Evolutionary conservation across 2,329 filamentous ascomycete genomes (phyloP).

Genomic region (Apiospora saccharicola): DNA sequence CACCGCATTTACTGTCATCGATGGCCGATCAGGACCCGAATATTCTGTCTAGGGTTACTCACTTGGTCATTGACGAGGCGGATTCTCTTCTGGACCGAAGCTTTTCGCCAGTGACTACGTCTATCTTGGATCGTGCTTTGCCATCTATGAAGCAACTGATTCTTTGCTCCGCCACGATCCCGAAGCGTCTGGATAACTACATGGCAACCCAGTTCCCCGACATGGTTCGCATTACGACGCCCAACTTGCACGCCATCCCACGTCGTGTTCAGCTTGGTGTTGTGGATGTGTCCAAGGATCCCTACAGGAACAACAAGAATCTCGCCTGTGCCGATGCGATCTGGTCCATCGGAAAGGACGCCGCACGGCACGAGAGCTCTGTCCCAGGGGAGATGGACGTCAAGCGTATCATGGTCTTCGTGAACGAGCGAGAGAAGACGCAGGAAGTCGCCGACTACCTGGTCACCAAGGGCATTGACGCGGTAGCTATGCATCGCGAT

Average conservation of each 20-base stretch:
- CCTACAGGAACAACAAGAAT: slow-evolving; percentile 90
- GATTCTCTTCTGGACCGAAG: slow-evolving; percentile 95
- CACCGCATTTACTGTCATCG: slow-evolving; percentile 86
- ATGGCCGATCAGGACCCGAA: slow-evolving; percentile 92
- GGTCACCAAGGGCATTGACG: slow-evolving; percentile 84
- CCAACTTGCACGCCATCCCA: slow-evolving; percentile 95
- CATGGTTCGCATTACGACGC: slow-evolving; percentile 87
- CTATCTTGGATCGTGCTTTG: slow-evolving; percentile 80
- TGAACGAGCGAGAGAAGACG: slow-evolving; percentile 93
- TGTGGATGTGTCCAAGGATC: slow-evolving; percentile 89
- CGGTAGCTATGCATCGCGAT: slow-evolving; percentile 84
- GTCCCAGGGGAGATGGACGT: slow-evolving; percentile 67
- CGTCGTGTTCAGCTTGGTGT: slow-evolving; percentile 93
- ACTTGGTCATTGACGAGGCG: slow-evolving; percentile 92
- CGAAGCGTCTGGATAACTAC: slow-evolving; percentile 84
- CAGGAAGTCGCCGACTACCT: slow-evolving; percentile 83
- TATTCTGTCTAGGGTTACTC: slow-evolving; percentile 87
- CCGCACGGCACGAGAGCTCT: slow-evolving; percentile 63
- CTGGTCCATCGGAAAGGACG: slow-evolving; percentile 88
- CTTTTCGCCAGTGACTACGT: slow-evolving; percentile 83
- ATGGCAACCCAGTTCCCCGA: slow-evolving; percentile 83
- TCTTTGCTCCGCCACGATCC: slow-evolving; percentile 96
- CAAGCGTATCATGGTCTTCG: slow-evolving; percentile 92
- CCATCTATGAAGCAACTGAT: slow-evolving; percentile 87
- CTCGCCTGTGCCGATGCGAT: slow-evolving; percentile 95